Base-by-base conservation (phyloP, 768 basidiomycete species). In the Gloeopeniophorella convolvens region DNA sequence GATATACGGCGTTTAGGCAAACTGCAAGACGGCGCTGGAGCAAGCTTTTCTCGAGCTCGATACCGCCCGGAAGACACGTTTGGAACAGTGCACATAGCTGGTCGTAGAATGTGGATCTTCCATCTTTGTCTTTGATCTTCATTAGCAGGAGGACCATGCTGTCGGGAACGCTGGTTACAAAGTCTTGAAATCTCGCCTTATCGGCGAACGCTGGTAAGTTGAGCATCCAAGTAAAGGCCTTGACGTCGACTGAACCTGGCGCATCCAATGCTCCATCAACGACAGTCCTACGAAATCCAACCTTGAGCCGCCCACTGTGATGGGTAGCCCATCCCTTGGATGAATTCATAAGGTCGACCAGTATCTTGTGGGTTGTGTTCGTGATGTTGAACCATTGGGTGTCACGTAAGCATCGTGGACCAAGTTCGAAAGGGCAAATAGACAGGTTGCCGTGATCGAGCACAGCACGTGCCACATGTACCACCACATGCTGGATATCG, bases 401-500 rank as follows among this genome's bases (percentile, higher is more conserved):
- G n/a, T n/a, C n/a, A n/a, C n/a, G n/a, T n/a, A n/a, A n/a, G n/a
- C n/a, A n/a, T n/a, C n/a, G n/a, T n/a, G n/a, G n/a, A n/a, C n/a
- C n/a, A n/a, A n/a, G n/a, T n/a, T n/a, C n/a, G n/a, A n/a, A n/a
- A n/a, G n/a, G n/a, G n/a, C 28, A n/a, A 24, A 11, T 12, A 42
- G 41, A 18, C 21, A 5, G 27, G 28, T 16, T 20, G 27, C 26
- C 7, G 28, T 18, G 26, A 13, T 6, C 20, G 8, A 31, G 36
- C 23, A 24, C 23, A 48, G 27, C n/a, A 8, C 11, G 20, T 44
- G 48, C 34, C 26, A 31, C 12, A 34, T 4, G 15, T 42, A 42
- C 47, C 47, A 54, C 33, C 34, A 33, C 3, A 33, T 13, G 31
- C n/a, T 21, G 12, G 54, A 55, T 20, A 51, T 24, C 7, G 51